Conservation (phyloP, 768 basidiomycete species). For the Clitopilus passeckerianus region DNA sequence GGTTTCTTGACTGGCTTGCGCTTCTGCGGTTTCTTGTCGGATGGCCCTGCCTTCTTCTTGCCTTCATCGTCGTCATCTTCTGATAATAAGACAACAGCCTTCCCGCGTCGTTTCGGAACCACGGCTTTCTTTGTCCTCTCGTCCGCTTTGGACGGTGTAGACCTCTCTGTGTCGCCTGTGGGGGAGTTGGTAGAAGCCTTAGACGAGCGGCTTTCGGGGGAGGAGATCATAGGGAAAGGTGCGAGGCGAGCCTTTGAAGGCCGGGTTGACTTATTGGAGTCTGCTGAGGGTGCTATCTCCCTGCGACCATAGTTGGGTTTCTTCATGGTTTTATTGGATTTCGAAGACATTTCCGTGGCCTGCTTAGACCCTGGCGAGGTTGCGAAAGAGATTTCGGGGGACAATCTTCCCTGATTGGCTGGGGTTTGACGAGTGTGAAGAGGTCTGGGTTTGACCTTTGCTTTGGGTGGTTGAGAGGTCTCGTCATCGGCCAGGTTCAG, state of each 20-base stretch:
- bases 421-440: background rate
- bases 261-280: background rate
- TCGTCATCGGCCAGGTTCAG: background rate
- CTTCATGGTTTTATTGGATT: background rate
- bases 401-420: background rate
- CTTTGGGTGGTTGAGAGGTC: background rate
- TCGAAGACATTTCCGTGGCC: background rate
- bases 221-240: background rate
- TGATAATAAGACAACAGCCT: background rate
- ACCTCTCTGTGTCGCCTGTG: background rate
- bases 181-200: background rate
- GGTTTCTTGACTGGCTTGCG: background rate
- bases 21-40: background rate
- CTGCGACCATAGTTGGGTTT: background rate
- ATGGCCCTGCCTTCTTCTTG: background rate
- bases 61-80: slow-evolving; percentile 1
- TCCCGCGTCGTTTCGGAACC: background rate
- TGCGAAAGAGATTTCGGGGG: background rate
- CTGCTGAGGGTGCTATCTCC: background rate
- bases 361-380: no score
- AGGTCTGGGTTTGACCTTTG: background rate
- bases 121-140: background rate
- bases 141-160: background rate
- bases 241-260: background rate
- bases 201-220: background rate